Evolutionary conservation across 2,329 filamentous ascomycete species (phyloP).

Genomic region (Lecanoromycetidae sp.): DNA sequence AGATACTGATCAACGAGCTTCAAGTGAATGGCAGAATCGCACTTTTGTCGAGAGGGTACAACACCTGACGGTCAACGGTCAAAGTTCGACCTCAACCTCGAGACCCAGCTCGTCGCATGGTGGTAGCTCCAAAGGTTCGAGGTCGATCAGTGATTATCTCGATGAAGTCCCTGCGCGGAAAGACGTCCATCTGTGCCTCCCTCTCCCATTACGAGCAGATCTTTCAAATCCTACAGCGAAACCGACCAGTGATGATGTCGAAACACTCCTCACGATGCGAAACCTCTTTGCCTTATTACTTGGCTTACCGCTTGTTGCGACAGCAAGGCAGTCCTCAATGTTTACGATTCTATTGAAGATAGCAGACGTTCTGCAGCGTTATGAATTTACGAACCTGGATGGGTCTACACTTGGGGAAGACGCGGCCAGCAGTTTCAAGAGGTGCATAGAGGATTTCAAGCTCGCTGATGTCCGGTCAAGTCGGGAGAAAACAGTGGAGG

Average conservation of each 20-base stretch:
- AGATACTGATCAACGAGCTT: constrained; percentile 31
- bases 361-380: constrained; percentile 44
- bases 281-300: constrained; percentile 53
- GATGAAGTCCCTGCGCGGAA: constrained; percentile 33
- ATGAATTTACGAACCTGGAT: constrained; percentile 50
- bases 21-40: constrained; percentile 26
- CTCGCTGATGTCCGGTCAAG: constrained; percentile 71
- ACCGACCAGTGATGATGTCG: constrained; percentile 38
- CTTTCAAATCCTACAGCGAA: constrained; percentile 26
- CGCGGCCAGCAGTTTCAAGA: constrained; percentile 37
- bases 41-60: constrained; percentile 22
- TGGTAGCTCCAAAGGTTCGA: constrained; percentile 36
- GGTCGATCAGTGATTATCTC: constrained; percentile 35
- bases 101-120: constrained; percentile 18
- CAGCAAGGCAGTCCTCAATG: constrained; percentile 40
- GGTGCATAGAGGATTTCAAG: constrained; percentile 62
- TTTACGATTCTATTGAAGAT: constrained; percentile 52
- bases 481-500: constrained; percentile 79
- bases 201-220: constrained; percentile 44
- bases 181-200: constrained; percentile 47
- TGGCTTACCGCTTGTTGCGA: constrained; percentile 50
- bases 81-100: constrained; percentile 20
- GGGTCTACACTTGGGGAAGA: constrained; percentile 53
- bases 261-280: constrained; percentile 46
- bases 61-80: constrained; percentile 21